Conservation (phyloP, 495 filamentous ascomycete genomes). For the Letharia lupina region DNA sequence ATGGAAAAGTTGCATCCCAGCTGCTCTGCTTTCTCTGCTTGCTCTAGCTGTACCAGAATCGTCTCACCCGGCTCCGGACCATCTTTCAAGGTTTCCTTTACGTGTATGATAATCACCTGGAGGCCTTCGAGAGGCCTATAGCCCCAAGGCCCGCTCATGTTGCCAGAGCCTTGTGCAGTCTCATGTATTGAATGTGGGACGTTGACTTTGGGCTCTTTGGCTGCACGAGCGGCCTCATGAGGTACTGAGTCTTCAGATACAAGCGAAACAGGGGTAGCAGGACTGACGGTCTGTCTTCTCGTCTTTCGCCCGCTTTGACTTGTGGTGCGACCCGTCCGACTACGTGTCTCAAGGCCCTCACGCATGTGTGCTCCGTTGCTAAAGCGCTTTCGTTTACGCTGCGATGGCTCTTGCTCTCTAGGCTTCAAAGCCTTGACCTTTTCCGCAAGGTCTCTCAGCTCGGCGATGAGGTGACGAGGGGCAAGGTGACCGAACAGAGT, state of each 20-base stretch:
- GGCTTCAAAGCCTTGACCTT: slow-evolving; percentile 46
- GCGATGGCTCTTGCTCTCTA: slow-evolving; percentile 17
- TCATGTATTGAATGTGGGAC: slow-evolving; percentile 16
- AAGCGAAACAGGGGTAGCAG: slow-evolving; percentile 15
- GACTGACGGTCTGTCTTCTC: slow-evolving; percentile 20
- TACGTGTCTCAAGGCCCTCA: slow-evolving; percentile 13
- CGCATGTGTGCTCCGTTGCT: slow-evolving; percentile 14
- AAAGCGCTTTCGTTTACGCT: slow-evolving; percentile 24
- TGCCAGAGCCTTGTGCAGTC: background rate
- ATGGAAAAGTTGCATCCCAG: slow-evolving; percentile 77
- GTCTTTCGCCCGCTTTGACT: slow-evolving; percentile 18
- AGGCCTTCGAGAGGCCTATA: slow-evolving; percentile 43
- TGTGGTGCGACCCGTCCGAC: slow-evolving; percentile 9
- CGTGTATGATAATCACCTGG: slow-evolving; percentile 69
- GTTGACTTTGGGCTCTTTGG: slow-evolving; percentile 1
- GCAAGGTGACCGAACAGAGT: slow-evolving; percentile 81
- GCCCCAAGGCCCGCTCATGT: background rate
- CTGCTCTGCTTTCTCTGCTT: slow-evolving; percentile 49
- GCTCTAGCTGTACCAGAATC: slow-evolving; percentile 59
- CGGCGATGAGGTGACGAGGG: slow-evolving; percentile 68
- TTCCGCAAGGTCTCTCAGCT: slow-evolving; percentile 62
- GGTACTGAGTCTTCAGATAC: slow-evolving; percentile 12
- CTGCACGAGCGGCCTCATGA: background rate
- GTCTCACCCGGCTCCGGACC: slow-evolving; percentile 51
- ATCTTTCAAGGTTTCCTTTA: slow-evolving; percentile 67